phyloP scores from a whole-genome alignment of 306 rosid species.

The Rosa multiflora region DNA sequence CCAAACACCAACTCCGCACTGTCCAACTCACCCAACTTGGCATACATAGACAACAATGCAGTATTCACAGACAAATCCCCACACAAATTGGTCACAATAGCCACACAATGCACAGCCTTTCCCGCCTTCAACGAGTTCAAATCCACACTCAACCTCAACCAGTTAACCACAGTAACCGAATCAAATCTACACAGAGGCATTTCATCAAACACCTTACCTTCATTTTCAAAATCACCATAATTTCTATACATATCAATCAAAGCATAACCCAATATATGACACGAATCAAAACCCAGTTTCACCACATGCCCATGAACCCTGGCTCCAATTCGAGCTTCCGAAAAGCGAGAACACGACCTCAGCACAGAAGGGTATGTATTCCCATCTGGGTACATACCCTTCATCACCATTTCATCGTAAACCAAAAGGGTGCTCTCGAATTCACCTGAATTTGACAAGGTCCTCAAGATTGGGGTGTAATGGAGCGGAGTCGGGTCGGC shows the following conservation, averaged over 20 bases:
- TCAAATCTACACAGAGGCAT: background rate
- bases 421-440: constrained; percentile 40
- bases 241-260: constrained; percentile 38
- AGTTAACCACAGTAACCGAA: constrained; percentile 37
- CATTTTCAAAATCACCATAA: constrained; percentile 24
- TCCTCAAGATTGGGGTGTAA: constrained; percentile 41
- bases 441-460: constrained; percentile 39
- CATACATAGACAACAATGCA: constrained; percentile 67
- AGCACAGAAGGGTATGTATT: constrained; percentile 43
- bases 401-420: constrained; percentile 50
- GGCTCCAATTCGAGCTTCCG: constrained; percentile 33
- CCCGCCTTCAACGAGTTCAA: constrained; percentile 45
- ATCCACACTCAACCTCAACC: constrained; percentile 47
- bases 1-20: constrained; percentile 51
- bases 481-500: constrained; percentile 38
- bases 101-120: constrained; percentile 47
- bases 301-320: constrained; percentile 53
- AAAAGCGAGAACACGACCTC: constrained; percentile 41
- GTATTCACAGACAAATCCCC: constrained; percentile 56
- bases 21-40: constrained; percentile 48
- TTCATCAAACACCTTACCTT: constrained; percentile 26
- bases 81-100: constrained; percentile 42
- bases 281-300: constrained; percentile 61
- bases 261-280: constrained; percentile 36
- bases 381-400: constrained; percentile 50